These are phyloP conservation scores for Populus tremula DNA, from an alignment of 345 rosid species.

Conservation along the genomic window DNA sequence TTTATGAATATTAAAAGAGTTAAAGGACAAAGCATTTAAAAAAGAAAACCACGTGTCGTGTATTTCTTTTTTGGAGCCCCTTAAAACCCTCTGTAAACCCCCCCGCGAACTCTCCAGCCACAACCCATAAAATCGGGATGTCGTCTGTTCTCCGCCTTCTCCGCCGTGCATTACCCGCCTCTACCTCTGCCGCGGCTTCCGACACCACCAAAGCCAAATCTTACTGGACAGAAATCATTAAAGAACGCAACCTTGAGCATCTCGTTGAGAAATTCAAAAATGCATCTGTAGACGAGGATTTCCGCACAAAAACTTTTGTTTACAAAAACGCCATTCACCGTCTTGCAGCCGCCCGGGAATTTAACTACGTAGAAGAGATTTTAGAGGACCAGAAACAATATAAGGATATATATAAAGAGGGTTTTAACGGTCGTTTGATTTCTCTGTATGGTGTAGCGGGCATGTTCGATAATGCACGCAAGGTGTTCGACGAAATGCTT, in stretches of 20 bases:
- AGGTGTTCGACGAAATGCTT: constrained; percentile 76
- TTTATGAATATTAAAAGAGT: too few species aligned
- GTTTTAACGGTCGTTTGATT: constrained; percentile 57
- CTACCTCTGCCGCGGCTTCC: constrained; percentile 1
- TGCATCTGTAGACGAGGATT: constrained; percentile 40
- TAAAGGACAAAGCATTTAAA: neutral
- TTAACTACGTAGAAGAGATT: constrained; percentile 50
- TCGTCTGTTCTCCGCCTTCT: neutral
- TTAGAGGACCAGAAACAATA: constrained; percentile 68
- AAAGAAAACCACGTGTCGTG: neutral
- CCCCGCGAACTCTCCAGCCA: neutral
- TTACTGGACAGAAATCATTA: constrained; percentile 24
- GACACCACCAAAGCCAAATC: constrained; percentile 15
- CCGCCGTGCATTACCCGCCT: constrained; percentile 9
- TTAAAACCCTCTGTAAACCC: neutral
- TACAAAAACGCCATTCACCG: constrained; percentile 57
- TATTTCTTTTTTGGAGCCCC: neutral
- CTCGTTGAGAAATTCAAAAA: constrained; percentile 64
- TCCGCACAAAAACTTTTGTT: constrained; percentile 47
- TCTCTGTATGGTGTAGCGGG: constrained; percentile 45
- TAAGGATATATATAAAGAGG: constrained; percentile 53
- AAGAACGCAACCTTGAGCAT: constrained; percentile 51
- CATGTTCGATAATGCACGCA: constrained; percentile 62
- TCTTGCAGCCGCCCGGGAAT: constrained; percentile 49
- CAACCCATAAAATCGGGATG: neutral